Evolutionary conservation across 352 stramenopile genomes (phyloP).

Genomic region (Pythium sukuiense): DNA sequence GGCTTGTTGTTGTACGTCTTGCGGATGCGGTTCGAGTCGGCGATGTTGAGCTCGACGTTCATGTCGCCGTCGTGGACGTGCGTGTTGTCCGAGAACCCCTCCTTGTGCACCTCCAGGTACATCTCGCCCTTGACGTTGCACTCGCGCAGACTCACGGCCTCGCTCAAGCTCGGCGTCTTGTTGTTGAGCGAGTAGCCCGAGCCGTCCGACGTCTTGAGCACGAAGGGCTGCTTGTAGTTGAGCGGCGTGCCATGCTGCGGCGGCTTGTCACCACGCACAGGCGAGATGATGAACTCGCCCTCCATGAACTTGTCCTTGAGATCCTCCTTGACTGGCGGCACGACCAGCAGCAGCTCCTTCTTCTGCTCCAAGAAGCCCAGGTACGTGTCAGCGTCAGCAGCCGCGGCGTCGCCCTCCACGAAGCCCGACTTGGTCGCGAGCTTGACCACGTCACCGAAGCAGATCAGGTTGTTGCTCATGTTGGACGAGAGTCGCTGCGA

Average conservation of each 20-base stretch:
- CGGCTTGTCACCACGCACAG: conserved; percentile 53
- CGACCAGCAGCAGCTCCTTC: conserved; percentile 49
- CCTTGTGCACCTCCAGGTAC: conserved; percentile 64
- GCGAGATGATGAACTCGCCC: conserved; percentile 67
- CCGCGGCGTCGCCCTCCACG: conserved; percentile 9
- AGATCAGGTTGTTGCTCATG: conserved; percentile 28
- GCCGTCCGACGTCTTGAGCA: conserved; percentile 61
- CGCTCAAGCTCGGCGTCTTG: conserved; percentile 55
- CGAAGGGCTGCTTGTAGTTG: conserved; percentile 68
- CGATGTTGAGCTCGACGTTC: conserved; percentile 45
- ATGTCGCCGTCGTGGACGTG: conserved; percentile 47
- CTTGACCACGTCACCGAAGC: conserved; percentile 31
- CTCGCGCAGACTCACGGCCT: conserved; percentile 57
- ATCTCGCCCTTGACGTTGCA: conserved; percentile 66
- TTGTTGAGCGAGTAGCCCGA: conserved; percentile 77
- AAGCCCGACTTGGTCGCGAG: conserved; percentile 33
- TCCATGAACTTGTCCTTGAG: conserved; percentile 42
- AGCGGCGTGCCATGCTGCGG: conserved; percentile 44
- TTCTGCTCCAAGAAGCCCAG: conserved; percentile 61
- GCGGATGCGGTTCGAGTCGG: conserved; percentile 75
- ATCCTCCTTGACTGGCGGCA: conserved; percentile 50
- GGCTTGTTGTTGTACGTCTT: conserved; percentile 64
- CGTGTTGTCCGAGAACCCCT: conserved; percentile 45
- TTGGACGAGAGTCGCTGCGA: conserved; percentile 1
- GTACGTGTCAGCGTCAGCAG: not conserved